Evolutionary conservation across 202 grass and related monocot genomes (phyloP).

Genomic region (Tripidium arundinaceum): DNA sequence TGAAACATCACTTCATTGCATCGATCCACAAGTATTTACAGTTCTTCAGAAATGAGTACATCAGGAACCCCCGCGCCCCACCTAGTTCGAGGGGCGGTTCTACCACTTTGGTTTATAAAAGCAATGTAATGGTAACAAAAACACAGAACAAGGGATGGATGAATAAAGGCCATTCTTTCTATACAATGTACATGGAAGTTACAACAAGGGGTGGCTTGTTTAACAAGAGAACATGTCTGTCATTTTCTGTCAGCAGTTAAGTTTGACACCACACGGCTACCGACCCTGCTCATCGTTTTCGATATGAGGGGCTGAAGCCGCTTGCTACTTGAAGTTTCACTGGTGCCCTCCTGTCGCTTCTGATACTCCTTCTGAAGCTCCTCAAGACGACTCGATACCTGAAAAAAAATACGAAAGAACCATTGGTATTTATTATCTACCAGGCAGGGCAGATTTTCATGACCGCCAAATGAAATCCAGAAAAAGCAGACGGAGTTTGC

Average conservation of each 20-base stretch:
- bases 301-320: conserved; percentile 45
- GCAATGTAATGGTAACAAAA: background rate
- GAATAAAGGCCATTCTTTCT: conserved; percentile 2
- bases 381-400: conserved; percentile 68
- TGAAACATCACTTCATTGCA: background rate
- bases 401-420: no score
- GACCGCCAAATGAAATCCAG: background rate
- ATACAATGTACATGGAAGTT: conserved; percentile 12
- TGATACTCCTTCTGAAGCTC: conserved; percentile 70
- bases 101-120: background rate
- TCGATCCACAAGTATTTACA: background rate
- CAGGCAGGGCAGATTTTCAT: no score
- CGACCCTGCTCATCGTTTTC: conserved; percentile 49
- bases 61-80: background rate
- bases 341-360: conserved; percentile 38
- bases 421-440: no score
- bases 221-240: background rate
- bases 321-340: conserved; percentile 47
- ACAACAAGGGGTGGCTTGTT: no score
- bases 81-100: background rate
- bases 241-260: conserved; percentile 31
- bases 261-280: conserved; percentile 30
- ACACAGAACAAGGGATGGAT: background rate
- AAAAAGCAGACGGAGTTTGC: background rate
- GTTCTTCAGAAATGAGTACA: background rate